A percentile compares a stretch with the other conserved stretches of the same genome.
phyloP scores from a whole-genome alignment of 116 monocot species.

The Posidonia oceanica region DNA sequence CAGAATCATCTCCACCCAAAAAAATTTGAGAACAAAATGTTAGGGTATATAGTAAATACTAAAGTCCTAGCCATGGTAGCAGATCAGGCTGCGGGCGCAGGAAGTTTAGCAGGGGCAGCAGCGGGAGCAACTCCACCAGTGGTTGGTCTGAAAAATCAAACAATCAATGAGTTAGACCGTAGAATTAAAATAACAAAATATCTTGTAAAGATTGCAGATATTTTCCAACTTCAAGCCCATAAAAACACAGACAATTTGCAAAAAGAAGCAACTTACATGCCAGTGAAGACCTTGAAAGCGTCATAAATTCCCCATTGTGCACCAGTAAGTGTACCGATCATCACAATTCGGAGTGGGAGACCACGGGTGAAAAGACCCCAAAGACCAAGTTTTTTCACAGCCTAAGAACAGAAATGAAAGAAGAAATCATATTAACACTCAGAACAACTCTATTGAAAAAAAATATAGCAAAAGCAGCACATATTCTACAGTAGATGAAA shows the following conservation, averaged over 20 bases:
- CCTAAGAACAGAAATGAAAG: slow-evolving; percentile 21
- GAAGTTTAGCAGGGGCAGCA: slow-evolving; percentile 6
- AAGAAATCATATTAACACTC: background rate
- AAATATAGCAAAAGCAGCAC: background rate
- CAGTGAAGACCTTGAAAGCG: slow-evolving; percentile 22
- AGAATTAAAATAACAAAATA: background rate
- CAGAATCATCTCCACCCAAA: background rate
- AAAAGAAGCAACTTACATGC: slow-evolving; percentile 12
- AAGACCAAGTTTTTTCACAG: slow-evolving; percentile 12
- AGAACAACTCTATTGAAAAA: too few relatives aligned
- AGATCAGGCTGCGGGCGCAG: slow-evolving; percentile 3
- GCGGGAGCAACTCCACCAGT: slow-evolving; percentile 60
- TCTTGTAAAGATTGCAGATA: background rate
- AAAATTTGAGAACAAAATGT: background rate
- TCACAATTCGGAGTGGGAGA: slow-evolving; percentile 20
- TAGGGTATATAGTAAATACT: too few relatives aligned
- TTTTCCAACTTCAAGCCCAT: background rate
- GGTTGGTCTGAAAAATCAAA: slow-evolving; percentile 46
- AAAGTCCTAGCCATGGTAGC: background rate
- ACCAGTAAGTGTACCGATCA: slow-evolving; percentile 22
- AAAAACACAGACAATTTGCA: background rate
- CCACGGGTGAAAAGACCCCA: slow-evolving; percentile 24
- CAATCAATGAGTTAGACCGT: background rate
- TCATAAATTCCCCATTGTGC: slow-evolving; percentile 24
- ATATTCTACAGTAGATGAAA: background rate